A percentile compares a stretch with the other conserved stretches of the same genome.
Evolutionary conservation across 208 protist genomes (phyloP).

Genomic region (Tritrichomonas musculus): DNA sequence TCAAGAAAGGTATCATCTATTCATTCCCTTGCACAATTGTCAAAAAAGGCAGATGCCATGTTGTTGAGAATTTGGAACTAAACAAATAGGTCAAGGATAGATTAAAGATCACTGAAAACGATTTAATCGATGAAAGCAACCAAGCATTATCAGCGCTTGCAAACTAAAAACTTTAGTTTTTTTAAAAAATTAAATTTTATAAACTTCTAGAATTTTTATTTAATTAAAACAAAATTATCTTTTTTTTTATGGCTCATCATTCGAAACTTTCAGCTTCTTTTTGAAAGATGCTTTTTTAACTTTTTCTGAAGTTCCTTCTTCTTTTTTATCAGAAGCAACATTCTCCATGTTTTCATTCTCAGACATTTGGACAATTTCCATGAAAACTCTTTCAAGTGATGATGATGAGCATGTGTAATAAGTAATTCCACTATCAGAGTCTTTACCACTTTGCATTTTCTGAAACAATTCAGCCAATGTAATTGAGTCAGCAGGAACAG

Average conservation of each 20-base stretch:
- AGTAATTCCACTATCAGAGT: background rate
- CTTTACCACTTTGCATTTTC: background rate
- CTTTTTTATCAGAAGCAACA: too few relatives aligned
- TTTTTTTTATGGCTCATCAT: too few relatives aligned
- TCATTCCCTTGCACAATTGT: constrained; percentile 50
- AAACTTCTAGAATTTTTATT: too few relatives aligned
- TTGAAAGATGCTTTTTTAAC: too few relatives aligned
- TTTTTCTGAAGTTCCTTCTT: too few relatives aligned
- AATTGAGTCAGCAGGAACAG: background rate
- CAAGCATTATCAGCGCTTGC: background rate
- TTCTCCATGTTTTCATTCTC: background rate
- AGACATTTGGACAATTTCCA: background rate
- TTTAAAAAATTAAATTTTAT: too few relatives aligned
- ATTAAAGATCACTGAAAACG: constrained; percentile 48
- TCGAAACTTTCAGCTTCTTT: too few relatives aligned
- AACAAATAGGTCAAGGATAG: constrained; percentile 46
- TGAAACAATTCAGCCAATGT: background rate
- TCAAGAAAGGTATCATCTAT: constrained; percentile 73
- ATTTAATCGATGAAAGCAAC: constrained; percentile 46
- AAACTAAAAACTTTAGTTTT: background rate
- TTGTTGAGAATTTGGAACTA: constrained; percentile 62
- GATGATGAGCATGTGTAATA: background rate
- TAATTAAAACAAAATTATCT: too few relatives aligned
- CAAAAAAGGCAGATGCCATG: background rate
- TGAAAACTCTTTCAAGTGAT: background rate